These are phyloP conservation scores for Raddia distichophylla DNA, from an alignment of 176 grass and related monocot genomes.

Conservation along the genomic window DNA sequence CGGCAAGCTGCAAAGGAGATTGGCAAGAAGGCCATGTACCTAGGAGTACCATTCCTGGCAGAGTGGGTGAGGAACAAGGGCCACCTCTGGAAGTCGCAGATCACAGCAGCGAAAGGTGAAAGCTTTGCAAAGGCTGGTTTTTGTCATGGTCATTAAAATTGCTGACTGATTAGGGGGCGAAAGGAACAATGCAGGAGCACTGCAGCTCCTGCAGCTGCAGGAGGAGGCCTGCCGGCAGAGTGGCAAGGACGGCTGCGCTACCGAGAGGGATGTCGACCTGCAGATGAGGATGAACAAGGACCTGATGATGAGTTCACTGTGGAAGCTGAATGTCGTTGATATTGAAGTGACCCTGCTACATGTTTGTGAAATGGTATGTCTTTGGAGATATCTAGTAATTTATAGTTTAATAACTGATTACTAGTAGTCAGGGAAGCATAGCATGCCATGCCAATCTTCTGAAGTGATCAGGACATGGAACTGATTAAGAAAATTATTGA, in stretches of 20 bases:
- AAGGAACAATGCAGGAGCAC: slow-evolving; percentile 81
- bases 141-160: slow-evolving; percentile 34
- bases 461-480: not conserved
- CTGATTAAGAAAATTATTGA: not conserved
- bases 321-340: slow-evolving; percentile 95
- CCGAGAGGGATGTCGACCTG: slow-evolving; percentile 69
- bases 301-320: slow-evolving; percentile 93
- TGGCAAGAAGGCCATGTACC: slow-evolving; percentile 93
- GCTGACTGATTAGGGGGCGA: slow-evolving; percentile 52
- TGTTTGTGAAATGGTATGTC: slow-evolving; percentile 92
- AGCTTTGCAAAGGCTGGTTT: slow-evolving; percentile 18
- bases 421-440: not conserved
- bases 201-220: slow-evolving; percentile 90
- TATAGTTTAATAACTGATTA: not conserved
- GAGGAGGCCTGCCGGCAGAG: slow-evolving; percentile 84
- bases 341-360: slow-evolving; percentile 95
- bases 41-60: slow-evolving; percentile 89
- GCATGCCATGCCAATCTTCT: not conserved
- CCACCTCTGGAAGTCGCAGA: slow-evolving; percentile 96
- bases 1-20: slow-evolving; percentile 94
- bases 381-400: not conserved
- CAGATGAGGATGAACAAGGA: slow-evolving; percentile 97
- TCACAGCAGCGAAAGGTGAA: slow-evolving; percentile 91
- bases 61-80: slow-evolving; percentile 99
- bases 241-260: slow-evolving; percentile 57